phyloP scores from a whole-genome alignment of 164 flowering plant species.

The Liquidambar formosana region DNA sequence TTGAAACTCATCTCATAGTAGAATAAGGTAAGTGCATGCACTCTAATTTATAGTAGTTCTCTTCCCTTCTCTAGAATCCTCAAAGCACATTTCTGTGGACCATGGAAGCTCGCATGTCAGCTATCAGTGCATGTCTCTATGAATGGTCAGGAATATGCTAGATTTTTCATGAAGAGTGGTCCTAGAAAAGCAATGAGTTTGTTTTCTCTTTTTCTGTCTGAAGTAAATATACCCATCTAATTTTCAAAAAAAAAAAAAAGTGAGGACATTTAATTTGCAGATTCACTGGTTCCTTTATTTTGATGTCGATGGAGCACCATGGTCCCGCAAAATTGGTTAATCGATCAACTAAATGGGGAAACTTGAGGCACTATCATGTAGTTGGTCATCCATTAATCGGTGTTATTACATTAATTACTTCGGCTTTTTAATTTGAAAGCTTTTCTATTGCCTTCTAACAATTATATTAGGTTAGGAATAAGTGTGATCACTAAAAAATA shows the following conservation, averaged over 20 bases:
- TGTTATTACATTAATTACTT: no score
- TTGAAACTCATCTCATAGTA: conserved; percentile 1
- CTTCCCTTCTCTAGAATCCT: neutral
- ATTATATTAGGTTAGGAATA: neutral
- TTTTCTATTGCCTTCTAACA: neutral
- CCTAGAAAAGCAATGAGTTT: neutral
- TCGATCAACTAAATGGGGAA: no score
- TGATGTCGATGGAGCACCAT: no score
- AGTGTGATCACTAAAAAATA: neutral
- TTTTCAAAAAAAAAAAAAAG: neutral
- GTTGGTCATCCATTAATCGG: no score
- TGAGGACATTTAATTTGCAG: no score
- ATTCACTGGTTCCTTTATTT: neutral
- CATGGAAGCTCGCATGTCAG: conserved; percentile 20
- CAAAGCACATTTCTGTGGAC: conserved; percentile 16
- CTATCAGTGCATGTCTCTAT: conserved; percentile 7
- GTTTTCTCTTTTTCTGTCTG: neutral
- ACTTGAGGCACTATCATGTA: no score
- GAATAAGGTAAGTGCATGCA: neutral
- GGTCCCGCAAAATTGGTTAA: neutral
- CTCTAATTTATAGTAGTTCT: conserved; percentile 6
- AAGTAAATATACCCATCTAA: neutral
- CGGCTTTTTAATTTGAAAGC: neutral
- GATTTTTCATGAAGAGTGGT: conserved; percentile 20
- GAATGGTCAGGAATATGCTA: conserved; percentile 15